Evolutionary conservation across 1,284 basidiomycete genomes (phyloP).

Genomic region (Ustilago trichophora): DNA sequence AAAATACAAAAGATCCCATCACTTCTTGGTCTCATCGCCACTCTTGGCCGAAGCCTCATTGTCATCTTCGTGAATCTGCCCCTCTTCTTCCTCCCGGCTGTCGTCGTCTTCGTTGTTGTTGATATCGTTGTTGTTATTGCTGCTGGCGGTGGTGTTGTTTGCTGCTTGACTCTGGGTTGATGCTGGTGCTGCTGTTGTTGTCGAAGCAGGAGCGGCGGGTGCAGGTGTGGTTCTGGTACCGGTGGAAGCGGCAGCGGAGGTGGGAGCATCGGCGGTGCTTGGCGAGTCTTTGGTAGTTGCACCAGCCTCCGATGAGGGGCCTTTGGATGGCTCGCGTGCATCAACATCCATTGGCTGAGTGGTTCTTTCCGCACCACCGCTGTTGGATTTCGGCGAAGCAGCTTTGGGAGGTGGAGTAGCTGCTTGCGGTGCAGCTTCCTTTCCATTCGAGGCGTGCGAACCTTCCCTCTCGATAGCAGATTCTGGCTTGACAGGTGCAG

Average conservation of each 20-base stretch:
- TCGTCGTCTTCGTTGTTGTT: not conserved
- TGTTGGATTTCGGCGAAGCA: constrained; percentile 7
- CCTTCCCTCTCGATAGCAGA: not conserved
- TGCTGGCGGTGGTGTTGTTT: too few species aligned
- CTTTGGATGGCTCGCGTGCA: constrained; percentile 3
- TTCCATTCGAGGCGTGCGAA: not conserved
- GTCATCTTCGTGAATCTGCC: constrained; percentile 1
- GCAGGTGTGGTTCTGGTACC: too few species aligned
- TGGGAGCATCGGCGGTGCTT: not conserved
- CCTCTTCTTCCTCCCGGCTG: too few species aligned
- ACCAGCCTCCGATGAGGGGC: too few species aligned
- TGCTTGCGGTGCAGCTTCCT: constrained; percentile 1
- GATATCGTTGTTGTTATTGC: too few species aligned
- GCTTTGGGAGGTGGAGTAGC: constrained; percentile 6
- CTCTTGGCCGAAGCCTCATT: too few species aligned
- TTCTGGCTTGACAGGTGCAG: constrained; percentile 6
- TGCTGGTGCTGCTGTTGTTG: too few species aligned
- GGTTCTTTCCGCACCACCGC: not conserved
- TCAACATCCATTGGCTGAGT: constrained; percentile 26
- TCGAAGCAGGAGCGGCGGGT: not conserved
- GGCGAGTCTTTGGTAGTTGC: too few species aligned
- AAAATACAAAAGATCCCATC: not conserved
- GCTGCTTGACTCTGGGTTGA: too few species aligned
- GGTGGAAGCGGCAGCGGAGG: not conserved
- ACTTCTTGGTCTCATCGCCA: constrained; percentile 1